Evolutionary conservation across 2,329 filamentous ascomycete species (phyloP).

Genomic region (Botryosphaeria dothidea): DNA sequence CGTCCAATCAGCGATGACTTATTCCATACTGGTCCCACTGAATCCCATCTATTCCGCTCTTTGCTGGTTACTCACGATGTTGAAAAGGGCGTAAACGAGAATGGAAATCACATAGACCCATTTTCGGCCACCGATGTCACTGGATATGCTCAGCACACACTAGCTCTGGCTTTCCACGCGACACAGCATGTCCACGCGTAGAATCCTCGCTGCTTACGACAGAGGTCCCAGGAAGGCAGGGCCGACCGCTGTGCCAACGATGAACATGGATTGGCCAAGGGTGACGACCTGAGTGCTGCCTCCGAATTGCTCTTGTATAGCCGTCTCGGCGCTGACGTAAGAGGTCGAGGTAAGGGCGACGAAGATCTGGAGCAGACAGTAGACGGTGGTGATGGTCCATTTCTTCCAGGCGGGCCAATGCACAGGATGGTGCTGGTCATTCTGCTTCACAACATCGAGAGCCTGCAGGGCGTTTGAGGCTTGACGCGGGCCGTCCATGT

Average conservation of each 20-base stretch:
- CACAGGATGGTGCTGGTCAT: conserved; percentile 18
- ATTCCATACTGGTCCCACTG: background rate
- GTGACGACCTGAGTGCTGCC: conserved; percentile 19
- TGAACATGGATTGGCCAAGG: conserved; percentile 18
- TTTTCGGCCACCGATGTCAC: conserved; percentile 20
- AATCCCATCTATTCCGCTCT: no score
- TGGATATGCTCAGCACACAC: conserved; percentile 15
- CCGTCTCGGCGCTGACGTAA: conserved; percentile 16
- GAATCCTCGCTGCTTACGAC: conserved; percentile 17
- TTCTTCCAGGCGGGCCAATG: conserved; percentile 16
- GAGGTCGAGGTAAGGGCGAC: conserved; percentile 15
- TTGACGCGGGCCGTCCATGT: conserved; percentile 8
- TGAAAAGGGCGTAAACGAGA: conserved; percentile 14
- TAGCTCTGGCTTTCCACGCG: background rate
- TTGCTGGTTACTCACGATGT: conserved; percentile 17
- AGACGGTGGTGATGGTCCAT: conserved; percentile 17
- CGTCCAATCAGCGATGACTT: background rate
- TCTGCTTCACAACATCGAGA: conserved; percentile 15
- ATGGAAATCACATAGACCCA: conserved; percentile 20
- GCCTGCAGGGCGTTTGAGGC: conserved; percentile 10
- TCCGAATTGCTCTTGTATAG: conserved; percentile 16
- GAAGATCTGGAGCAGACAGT: conserved; percentile 20
- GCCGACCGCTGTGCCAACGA: conserved; percentile 18
- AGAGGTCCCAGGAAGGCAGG: conserved; percentile 18
- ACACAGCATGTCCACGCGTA: background rate